Evolutionary conservation across 768 basidiomycete genomes (phyloP).

Genomic region (Russula brevipes): DNA sequence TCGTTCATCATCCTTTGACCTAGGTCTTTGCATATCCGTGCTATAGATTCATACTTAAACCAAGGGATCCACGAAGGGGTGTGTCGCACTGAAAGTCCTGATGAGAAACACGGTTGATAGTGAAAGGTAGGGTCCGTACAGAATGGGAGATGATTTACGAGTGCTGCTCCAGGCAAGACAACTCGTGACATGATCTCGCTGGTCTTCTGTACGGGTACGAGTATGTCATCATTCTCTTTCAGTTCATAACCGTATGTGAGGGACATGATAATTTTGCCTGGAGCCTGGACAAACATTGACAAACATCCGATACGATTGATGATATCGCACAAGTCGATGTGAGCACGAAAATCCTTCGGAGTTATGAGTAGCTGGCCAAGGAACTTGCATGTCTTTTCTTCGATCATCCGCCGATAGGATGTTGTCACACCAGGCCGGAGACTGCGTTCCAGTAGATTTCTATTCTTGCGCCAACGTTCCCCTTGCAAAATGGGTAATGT

Average conservation of each 20-base stretch:
- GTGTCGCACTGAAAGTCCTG: neutral
- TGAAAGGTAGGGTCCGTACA: no score
- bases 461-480: neutral
- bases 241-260: constrained; percentile 13
- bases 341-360: neutral
- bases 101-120: neutral
- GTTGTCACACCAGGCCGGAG: neutral
- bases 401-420: neutral
- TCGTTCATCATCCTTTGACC: neutral
- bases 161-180: constrained; percentile 4
- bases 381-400: neutral
- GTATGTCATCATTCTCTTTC: neutral
- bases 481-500: neutral
- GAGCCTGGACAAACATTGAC: neutral
- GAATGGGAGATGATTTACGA: neutral
- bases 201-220: neutral
- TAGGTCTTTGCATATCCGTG: neutral
- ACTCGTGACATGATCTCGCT: neutral
- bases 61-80: neutral
- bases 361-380: neutral
- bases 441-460: constrained; percentile 5
- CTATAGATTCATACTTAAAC: neutral
- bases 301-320: no score
- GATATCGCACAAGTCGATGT: neutral
- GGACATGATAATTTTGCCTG: constrained; percentile 6